These are phyloP conservation scores for Thuidium tamariscinum DNA, from an alignment of 225 moss, liverwort and hornwort genomes.

Conservation along the genomic window DNA sequence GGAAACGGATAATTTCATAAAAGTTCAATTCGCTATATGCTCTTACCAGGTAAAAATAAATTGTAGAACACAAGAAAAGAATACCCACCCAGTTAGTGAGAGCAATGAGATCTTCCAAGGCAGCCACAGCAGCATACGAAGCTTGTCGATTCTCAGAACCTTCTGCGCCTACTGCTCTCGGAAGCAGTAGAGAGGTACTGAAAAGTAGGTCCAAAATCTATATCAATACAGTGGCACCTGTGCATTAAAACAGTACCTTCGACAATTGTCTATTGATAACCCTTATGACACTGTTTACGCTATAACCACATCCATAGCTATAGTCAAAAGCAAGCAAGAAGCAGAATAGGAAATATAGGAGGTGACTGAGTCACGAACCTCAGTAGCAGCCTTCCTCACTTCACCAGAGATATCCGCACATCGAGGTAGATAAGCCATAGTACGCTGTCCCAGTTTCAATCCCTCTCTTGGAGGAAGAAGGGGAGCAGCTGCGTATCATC, in stretches of 20 bases:
- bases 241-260: conserved; percentile 17
- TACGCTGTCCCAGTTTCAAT: conserved; percentile 85
- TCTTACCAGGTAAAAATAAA: background rate
- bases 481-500: conserved; percentile 48
- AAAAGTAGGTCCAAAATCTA: conserved; percentile 93
- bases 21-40: background rate
- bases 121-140: conserved; percentile 84
- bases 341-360: background rate
- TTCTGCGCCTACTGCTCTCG: conserved; percentile 84
- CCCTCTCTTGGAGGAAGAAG: conserved; percentile 87
- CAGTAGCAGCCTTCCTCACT: conserved; percentile 70
- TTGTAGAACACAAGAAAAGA: background rate
- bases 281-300: background rate
- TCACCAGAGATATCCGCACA: conserved; percentile 70
- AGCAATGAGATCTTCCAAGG: conserved; percentile 88
- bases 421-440: conserved; percentile 86
- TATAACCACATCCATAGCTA: background rate
- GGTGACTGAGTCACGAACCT: conserved; percentile 31
- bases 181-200: conserved; percentile 85
- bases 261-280: background rate
- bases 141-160: conserved; percentile 79
- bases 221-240: conserved; percentile 2
- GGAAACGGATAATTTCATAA: background rate
- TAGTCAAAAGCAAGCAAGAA: background rate
- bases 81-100: conserved; percentile 76